These are phyloP conservation scores for Heliamphora exappendiculata DNA, from an alignment of 148 eudicot genomes.

Conservation along the genomic window DNA sequence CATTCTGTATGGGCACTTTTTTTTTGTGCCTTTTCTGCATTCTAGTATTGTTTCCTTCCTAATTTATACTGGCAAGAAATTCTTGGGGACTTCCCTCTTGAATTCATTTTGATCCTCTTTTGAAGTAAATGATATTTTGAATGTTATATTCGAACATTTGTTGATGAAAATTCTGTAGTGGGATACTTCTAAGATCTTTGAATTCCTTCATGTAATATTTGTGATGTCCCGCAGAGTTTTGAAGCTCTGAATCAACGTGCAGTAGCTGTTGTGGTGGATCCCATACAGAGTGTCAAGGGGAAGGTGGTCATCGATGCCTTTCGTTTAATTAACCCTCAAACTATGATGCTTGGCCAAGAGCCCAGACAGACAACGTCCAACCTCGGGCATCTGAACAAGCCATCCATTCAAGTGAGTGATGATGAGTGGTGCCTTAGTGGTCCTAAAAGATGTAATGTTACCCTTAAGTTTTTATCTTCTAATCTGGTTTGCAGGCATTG, in stretches of 20 bases:
- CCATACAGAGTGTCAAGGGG: conserved; percentile 98
- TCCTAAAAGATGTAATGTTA: not conserved
- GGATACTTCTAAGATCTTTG: too few relatives aligned
- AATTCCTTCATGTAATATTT: too few relatives aligned
- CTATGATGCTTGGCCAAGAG: conserved; percentile 99
- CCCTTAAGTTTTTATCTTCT: not conserved
- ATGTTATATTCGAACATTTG: not conserved
- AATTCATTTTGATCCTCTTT: too few relatives aligned
- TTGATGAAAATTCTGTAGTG: too few relatives aligned
- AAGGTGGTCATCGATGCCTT: conserved; percentile 98
- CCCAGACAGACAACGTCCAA: conserved; percentile 96
- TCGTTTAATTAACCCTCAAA: conserved; percentile 89
- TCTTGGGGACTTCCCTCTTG: too few relatives aligned
- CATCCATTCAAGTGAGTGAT: conserved; percentile 74
- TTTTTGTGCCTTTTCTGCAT: not conserved
- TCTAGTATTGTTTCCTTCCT: too few relatives aligned
- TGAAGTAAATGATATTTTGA: too few relatives aligned
- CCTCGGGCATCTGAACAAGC: conserved; percentile 95
- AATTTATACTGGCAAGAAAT: too few relatives aligned
- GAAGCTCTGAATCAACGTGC: conserved; percentile 95
- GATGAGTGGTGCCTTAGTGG: not conserved
- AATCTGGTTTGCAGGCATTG: conserved; percentile 48
- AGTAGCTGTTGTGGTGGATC: conserved; percentile 97
- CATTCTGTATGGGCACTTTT: not conserved
- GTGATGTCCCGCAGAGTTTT: conserved; percentile 64